Conservation (phyloP, 306 rosid species). For the Dryas drummondii region DNA sequence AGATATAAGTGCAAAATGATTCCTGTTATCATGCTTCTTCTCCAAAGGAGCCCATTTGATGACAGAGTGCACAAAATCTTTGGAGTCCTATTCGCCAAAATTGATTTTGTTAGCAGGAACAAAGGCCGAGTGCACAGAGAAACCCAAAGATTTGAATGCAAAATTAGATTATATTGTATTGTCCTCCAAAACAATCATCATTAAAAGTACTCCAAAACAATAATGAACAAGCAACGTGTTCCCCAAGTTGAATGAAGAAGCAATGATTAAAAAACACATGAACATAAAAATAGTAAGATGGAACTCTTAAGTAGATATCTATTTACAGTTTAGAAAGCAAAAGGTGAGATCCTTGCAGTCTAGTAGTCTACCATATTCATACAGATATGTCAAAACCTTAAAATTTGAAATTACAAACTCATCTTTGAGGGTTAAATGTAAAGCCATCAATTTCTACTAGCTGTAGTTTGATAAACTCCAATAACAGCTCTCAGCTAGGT, state of each 20-base stretch:
- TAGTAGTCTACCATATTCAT: not conserved
- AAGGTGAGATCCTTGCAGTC: slow-evolving; percentile 18
- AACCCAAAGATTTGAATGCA: not conserved
- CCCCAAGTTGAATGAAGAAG: not conserved
- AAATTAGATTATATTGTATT: not conserved
- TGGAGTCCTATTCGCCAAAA: not conserved
- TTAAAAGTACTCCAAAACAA: not conserved
- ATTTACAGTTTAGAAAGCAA: slow-evolving; percentile 34
- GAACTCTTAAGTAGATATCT: slow-evolving; percentile 11
- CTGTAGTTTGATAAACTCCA: slow-evolving; percentile 29
- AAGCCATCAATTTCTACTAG: slow-evolving; percentile 25
- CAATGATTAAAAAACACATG: not conserved
- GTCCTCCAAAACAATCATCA: not conserved
- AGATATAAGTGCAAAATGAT: not conserved
- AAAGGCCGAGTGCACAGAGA: not conserved
- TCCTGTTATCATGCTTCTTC: not conserved
- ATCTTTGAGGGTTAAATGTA: not conserved
- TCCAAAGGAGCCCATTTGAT: not conserved
- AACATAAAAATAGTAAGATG: not conserved
- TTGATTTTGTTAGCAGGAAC: not conserved
- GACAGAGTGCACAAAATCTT: no score
- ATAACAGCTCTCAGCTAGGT: slow-evolving; percentile 2
- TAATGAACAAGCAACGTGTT: not conserved
- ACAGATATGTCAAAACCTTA: slow-evolving; percentile 26
- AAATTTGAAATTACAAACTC: slow-evolving; percentile 29